These are phyloP conservation scores for Coprinellus micaceus DNA, from an alignment of 768 basidiomycete genomes.

Conservation along the genomic window DNA sequence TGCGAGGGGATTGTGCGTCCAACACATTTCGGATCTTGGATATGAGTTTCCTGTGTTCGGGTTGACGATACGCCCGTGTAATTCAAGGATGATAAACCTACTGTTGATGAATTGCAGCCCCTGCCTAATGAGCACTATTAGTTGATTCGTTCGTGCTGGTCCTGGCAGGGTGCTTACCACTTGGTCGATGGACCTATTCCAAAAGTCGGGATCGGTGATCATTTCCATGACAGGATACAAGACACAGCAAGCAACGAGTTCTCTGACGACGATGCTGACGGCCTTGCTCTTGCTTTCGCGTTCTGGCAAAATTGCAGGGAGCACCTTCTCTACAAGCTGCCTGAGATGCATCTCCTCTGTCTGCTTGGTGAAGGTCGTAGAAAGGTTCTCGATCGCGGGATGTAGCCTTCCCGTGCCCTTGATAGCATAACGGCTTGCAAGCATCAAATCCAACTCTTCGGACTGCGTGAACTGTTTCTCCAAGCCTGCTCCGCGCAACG, in stretches of 20 bases:
- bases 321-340: conserved; percentile 61
- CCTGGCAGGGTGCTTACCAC: conserved; percentile 52
- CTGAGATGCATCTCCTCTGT: conserved; percentile 86
- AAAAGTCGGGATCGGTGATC: conserved; percentile 93
- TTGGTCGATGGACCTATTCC: conserved; percentile 91
- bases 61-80: background rate
- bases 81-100: conserved; percentile 18
- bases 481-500: conserved; percentile 75
- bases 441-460: conserved; percentile 81
- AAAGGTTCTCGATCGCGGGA: conserved; percentile 82
- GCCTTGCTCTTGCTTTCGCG: conserved; percentile 69
- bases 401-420: conserved; percentile 68
- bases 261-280: conserved; percentile 70
- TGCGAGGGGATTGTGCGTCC: conserved; percentile 70
- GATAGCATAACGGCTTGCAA: conserved; percentile 78
- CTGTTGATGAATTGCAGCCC: conserved; percentile 52
- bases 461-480: conserved; percentile 84
- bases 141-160: background rate
- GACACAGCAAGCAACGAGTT: conserved; percentile 79
- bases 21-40: conserved; percentile 83
- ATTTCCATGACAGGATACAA: conserved; percentile 89
- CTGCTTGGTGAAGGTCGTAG: conserved; percentile 85
- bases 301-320: conserved; percentile 73
- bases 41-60: conserved; percentile 62
- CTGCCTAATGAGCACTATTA: conserved; percentile 31